These are phyloP conservation scores for Xylariaceae sp. DNA, from an alignment of 2,329 filamentous ascomycete species.

Conservation along the genomic window DNA sequence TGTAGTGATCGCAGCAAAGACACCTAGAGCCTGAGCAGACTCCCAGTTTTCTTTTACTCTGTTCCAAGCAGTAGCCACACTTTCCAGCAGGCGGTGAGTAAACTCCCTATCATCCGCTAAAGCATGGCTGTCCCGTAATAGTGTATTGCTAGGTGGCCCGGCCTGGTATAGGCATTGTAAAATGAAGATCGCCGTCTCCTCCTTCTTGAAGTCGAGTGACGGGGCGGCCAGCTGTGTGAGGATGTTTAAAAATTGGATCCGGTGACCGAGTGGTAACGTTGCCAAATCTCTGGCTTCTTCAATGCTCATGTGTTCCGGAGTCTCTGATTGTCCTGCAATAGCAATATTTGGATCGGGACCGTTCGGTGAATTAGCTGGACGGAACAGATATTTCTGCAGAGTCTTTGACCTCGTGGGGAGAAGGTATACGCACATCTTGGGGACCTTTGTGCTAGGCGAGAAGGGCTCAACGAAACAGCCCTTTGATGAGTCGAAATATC, in stretches of 20 bases:
- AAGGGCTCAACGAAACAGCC: too few relatives aligned
- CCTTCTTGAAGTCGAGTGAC: conserved; percentile 53
- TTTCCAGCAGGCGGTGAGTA: conserved; percentile 35
- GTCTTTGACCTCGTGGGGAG: too few relatives aligned
- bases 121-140: conserved; percentile 39
- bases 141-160: conserved; percentile 37
- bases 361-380: too few relatives aligned
- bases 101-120: conserved; percentile 41
- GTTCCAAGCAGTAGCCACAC: conserved; percentile 36
- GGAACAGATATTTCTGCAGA: too few relatives aligned
- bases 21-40: conserved; percentile 43
- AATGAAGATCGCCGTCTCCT: conserved; percentile 50
- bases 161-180: conserved; percentile 53
- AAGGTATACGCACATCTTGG: too few relatives aligned
- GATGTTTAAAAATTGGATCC: conserved; percentile 60
- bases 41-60: conserved; percentile 56
- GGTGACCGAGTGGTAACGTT: conserved; percentile 49
- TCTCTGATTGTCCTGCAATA: conserved; percentile 51
- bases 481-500: too few relatives aligned
- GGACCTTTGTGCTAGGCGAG: too few relatives aligned
- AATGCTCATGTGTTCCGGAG: conserved; percentile 51
- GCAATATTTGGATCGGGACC: conserved; percentile 51
- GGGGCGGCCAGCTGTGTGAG: conserved; percentile 51
- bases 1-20: conserved; percentile 44
- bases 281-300: conserved; percentile 59